Conservation (phyloP, 768 basidiomycete species). For the Rhizopogon rudus region DNA sequence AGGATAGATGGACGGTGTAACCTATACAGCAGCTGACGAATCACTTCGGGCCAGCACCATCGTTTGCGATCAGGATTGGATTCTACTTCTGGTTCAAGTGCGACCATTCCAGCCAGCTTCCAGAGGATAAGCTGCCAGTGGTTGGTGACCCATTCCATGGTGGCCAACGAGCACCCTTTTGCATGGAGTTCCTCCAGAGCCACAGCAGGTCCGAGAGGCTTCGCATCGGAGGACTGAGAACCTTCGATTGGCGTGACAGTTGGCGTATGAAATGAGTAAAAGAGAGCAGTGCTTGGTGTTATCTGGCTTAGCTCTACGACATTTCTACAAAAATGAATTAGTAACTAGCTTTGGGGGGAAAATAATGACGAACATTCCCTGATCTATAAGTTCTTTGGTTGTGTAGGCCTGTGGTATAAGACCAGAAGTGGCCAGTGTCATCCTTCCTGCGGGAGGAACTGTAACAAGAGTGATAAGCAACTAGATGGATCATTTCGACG, state of each 20-base stretch:
- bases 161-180: slow-evolving; percentile 63
- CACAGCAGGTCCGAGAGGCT: slow-evolving; percentile 42
- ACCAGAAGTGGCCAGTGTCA: slow-evolving; percentile 43
- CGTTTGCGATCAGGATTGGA: slow-evolving; percentile 38
- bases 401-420: slow-evolving; percentile 45
- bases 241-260: slow-evolving; percentile 24
- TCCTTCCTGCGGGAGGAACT: slow-evolving; percentile 34
- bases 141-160: slow-evolving; percentile 82
- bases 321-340: slow-evolving; percentile 34
- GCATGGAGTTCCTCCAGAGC: slow-evolving; percentile 51
- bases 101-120: slow-evolving; percentile 88
- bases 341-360: neutral
- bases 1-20: slow-evolving; percentile 26
- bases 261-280: slow-evolving; percentile 53
- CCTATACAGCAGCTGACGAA: slow-evolving; percentile 85
- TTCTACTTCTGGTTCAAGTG: slow-evolving; percentile 63
- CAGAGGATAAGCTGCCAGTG: slow-evolving; percentile 90
- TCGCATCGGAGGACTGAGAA: slow-evolving; percentile 11
- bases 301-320: slow-evolving; percentile 48
- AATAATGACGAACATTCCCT: slow-evolving; percentile 45
- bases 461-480: slow-evolving; percentile 1
- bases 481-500: neutral
- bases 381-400: slow-evolving; percentile 36
- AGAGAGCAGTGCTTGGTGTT: slow-evolving; percentile 47
- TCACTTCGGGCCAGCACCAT: slow-evolving; percentile 84